These are phyloP conservation scores for Globisporangium spinosum DNA, from an alignment of 352 stramenopile genomes.

Conservation along the genomic window DNA sequence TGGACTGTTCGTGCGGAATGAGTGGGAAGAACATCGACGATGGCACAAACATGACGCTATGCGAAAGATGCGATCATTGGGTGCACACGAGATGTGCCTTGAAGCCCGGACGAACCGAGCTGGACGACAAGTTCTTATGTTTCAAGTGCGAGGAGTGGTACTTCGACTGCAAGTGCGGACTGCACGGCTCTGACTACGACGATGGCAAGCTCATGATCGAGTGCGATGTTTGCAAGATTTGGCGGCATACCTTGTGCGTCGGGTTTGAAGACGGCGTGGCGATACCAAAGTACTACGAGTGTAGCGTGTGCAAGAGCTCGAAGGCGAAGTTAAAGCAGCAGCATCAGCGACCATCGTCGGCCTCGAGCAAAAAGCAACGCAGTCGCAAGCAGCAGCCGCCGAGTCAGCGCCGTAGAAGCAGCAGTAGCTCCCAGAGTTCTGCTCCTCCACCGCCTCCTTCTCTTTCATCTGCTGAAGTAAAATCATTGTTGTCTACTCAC, in stretches of 20 bases:
- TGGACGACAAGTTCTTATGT: slow-evolving; percentile 14
- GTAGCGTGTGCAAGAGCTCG: slow-evolving; percentile 35
- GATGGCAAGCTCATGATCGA: slow-evolving; percentile 64
- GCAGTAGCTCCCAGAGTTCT: neutral
- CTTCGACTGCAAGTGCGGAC: slow-evolving; percentile 52
- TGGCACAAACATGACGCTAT: slow-evolving; percentile 34
- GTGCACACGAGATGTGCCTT: slow-evolving; percentile 19
- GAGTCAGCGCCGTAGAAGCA: slow-evolving; percentile 10
- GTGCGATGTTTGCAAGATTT: slow-evolving; percentile 61
- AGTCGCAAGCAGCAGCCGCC: slow-evolving; percentile 8
- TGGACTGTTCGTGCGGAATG: slow-evolving; percentile 59
- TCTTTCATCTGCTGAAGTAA: neutral
- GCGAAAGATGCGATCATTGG: slow-evolving; percentile 38
- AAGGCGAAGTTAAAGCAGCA: slow-evolving; percentile 5
- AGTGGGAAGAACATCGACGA: slow-evolving; percentile 56
- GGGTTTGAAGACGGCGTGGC: slow-evolving; percentile 49
- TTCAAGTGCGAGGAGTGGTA: slow-evolving; percentile 49
- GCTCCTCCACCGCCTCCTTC: slow-evolving; percentile 17
- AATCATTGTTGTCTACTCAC: neutral
- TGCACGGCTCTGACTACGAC: slow-evolving; percentile 52
- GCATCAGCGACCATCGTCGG: slow-evolving; percentile 6
- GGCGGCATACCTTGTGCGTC: slow-evolving; percentile 71
- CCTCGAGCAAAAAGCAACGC: slow-evolving; percentile 23
- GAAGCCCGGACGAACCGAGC: slow-evolving; percentile 5
- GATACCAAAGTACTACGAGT: slow-evolving; percentile 51